Evolutionary conservation across 1,284 basidiomycete species (phyloP).

Genomic region (Sphagnurus paluster): DNA sequence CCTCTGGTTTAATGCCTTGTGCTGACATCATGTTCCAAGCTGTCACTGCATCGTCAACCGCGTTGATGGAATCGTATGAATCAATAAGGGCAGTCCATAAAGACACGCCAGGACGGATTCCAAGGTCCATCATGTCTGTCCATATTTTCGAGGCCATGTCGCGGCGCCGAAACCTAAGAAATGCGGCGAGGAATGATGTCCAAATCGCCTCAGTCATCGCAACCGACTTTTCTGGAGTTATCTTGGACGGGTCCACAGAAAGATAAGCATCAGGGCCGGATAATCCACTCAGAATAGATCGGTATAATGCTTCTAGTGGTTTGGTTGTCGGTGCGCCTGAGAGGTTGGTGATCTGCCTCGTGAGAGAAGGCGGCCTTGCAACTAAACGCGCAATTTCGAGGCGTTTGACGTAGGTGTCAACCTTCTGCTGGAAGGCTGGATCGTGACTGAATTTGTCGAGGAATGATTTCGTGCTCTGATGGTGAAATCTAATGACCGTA

Average conservation of each 20-base stretch:
- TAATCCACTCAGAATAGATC: constrained; percentile 49
- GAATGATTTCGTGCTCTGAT: constrained; percentile 35
- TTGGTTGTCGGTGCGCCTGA: constrained; percentile 30
- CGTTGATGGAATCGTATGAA: constrained; percentile 50
- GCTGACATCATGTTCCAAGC: constrained; percentile 64
- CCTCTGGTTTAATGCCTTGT: constrained; percentile 51
- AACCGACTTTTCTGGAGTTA: constrained; percentile 40
- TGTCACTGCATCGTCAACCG: constrained; percentile 45
- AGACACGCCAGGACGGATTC: constrained; percentile 46
- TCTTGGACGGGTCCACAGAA: constrained; percentile 35
- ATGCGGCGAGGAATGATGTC: constrained; percentile 62
- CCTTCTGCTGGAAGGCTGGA: constrained; percentile 34
- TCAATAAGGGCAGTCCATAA: constrained; percentile 70
- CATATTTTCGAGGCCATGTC: constrained; percentile 62
- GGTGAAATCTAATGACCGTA: constrained; percentile 37
- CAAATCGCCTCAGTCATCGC: constrained; percentile 57
- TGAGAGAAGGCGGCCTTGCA: constrained; percentile 46
- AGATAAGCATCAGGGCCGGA: constrained; percentile 39
- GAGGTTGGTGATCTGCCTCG: constrained; percentile 49
- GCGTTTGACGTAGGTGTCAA: constrained; percentile 43
- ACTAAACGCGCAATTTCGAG: constrained; percentile 53
- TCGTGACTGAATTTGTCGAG: constrained; percentile 35
- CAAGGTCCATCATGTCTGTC: constrained; percentile 57
- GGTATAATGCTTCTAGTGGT: constrained; percentile 47
- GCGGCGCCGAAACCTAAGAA: constrained; percentile 49